These are phyloP conservation scores for Globisporangium yorkense DNA, from an alignment of 352 stramenopile species.

Conservation along the genomic window DNA sequence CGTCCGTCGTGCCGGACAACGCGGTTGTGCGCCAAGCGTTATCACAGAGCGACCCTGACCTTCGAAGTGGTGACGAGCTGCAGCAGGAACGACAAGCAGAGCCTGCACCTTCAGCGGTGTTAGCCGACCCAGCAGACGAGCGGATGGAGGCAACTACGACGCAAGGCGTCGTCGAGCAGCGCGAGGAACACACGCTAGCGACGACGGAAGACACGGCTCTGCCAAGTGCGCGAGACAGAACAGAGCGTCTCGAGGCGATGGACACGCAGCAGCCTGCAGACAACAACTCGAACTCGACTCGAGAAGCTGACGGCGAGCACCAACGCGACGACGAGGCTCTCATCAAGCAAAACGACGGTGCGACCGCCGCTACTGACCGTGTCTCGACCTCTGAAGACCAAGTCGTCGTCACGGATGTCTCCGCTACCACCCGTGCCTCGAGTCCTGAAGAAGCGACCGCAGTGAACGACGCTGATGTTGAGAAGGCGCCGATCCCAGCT, in stretches of 20 bases:
- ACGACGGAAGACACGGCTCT: not conserved
- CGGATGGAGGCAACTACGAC: not conserved
- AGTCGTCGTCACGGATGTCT: not conserved
- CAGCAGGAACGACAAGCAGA: slow-evolving; percentile 1
- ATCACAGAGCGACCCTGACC: slow-evolving; percentile 23
- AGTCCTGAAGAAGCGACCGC: too few species aligned
- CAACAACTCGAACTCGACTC: not conserved
- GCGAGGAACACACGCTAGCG: not conserved
- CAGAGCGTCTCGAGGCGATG: not conserved
- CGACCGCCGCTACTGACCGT: not conserved
- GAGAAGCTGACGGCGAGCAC: not conserved
- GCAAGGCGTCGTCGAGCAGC: not conserved
- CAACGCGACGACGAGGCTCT: not conserved
- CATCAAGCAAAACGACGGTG: not conserved
- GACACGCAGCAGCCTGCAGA: not conserved
- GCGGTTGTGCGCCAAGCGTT: slow-evolving; percentile 29
- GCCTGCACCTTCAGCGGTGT: not conserved
- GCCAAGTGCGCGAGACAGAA: not conserved
- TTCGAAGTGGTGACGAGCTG: not conserved
- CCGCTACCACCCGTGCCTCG: too few species aligned
- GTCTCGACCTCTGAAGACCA: not conserved
- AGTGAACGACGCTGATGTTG: not conserved
- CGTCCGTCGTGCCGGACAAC: slow-evolving; percentile 21
- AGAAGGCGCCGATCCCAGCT: not conserved
- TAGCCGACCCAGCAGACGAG: not conserved